phyloP scores from a whole-genome alignment of 148 eudicot genomes.

The Vaccinium darrowii region DNA sequence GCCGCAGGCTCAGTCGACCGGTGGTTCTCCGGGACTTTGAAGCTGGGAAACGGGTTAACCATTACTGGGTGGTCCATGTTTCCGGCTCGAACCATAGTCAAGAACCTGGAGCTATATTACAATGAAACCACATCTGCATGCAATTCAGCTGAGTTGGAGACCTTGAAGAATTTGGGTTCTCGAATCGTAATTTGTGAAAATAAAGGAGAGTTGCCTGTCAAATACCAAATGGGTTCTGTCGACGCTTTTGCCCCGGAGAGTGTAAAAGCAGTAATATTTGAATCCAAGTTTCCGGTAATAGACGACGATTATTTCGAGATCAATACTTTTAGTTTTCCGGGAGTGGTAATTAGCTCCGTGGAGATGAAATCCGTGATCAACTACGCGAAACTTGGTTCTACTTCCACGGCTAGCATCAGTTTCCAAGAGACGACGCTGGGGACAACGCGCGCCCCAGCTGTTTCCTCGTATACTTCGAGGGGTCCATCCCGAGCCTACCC shows the following conservation, averaged over 20 bases:
- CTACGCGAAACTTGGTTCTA: neutral
- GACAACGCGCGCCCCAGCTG: constrained; percentile 1
- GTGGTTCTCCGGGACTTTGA: neutral
- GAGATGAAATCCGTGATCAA: neutral
- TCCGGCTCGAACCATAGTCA: neutral
- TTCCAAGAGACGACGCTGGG: constrained; percentile 5
- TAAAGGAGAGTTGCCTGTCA: neutral
- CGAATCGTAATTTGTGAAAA: neutral
- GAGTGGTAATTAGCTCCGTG: neutral
- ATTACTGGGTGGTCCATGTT: constrained; percentile 10
- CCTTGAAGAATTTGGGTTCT: neutral
- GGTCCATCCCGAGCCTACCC: constrained; percentile 18
- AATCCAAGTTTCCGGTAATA: neutral
- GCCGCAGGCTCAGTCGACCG: constrained; percentile 33
- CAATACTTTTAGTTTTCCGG: neutral
- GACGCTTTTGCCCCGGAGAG: neutral
- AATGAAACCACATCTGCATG: neutral
- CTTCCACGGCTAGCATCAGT: neutral
- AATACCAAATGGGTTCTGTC: neutral
- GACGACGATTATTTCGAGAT: neutral
- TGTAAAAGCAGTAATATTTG: neutral
- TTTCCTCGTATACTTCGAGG: constrained; percentile 10
- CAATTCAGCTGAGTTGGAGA: neutral
- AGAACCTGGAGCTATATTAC: neutral
- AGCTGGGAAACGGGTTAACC: neutral